Evolutionary conservation across 2,329 filamentous ascomycete genomes (phyloP).

Genomic region (Trichoderma asperellum): DNA sequence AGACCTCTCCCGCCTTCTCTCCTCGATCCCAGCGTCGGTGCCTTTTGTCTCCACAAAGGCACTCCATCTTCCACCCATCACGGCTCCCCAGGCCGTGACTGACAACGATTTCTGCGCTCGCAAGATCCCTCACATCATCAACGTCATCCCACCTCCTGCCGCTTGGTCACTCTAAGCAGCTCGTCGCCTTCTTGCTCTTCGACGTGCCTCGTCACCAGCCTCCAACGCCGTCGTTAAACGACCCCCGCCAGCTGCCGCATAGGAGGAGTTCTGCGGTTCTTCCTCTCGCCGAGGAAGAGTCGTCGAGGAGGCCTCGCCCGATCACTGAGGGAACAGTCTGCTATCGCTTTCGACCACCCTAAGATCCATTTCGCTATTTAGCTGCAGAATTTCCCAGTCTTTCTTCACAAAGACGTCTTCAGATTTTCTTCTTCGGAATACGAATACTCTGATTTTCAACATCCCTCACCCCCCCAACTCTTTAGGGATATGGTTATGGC

Average conservation of each 20-base stretch:
- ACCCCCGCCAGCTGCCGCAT: constrained; percentile 96
- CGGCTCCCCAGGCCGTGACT: constrained; percentile 67
- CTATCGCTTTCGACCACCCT: constrained; percentile 95
- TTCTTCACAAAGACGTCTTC: constrained; percentile 16
- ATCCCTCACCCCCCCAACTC: constrained; percentile 28
- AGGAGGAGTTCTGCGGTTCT: constrained; percentile 97
- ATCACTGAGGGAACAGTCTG: constrained; percentile 86
- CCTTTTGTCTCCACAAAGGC: constrained; percentile 74
- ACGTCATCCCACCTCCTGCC: constrained; percentile 63
- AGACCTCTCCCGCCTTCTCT: constrained; percentile 6
- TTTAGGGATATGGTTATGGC: constrained; percentile 66
- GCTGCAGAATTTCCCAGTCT: constrained; percentile 31
- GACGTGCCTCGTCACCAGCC: constrained; percentile 52
- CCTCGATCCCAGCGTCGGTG: constrained; percentile 38
- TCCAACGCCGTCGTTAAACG: constrained; percentile 59
- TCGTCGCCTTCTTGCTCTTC: constrained; percentile 57
- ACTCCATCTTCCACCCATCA: constrained; percentile 49
- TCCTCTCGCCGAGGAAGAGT: constrained; percentile 99
- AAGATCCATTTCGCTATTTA: constrained; percentile 58
- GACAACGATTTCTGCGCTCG: constrained; percentile 72
- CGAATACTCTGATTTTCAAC: constrained; percentile 5
- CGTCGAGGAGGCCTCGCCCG: constrained; percentile 98
- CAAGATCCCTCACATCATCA: constrained; percentile 68
- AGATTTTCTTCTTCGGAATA: constrained; percentile 13
- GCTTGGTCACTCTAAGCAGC: constrained; percentile 52